Conservation (phyloP, 1,139 yeast species). For the Pichia sp. region DNA sequence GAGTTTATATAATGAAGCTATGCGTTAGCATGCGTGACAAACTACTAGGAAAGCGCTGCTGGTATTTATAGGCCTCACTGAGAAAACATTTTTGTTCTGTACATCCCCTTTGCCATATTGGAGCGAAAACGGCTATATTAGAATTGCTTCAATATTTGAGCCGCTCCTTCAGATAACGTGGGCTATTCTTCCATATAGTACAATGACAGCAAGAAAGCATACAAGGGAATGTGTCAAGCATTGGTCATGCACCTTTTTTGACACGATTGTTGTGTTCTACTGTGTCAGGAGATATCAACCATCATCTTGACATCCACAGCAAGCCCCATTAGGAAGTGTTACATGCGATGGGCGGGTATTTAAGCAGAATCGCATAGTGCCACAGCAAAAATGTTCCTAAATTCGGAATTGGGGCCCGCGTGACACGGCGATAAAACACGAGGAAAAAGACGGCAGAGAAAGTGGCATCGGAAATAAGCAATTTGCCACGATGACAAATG, state of each 20-base stretch:
- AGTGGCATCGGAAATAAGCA: not conserved
- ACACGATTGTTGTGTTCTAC: not conserved
- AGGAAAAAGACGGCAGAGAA: not conserved
- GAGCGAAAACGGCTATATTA: not conserved
- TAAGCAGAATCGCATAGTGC: not conserved
- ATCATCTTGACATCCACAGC: not conserved
- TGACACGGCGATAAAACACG: not conserved
- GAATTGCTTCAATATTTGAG: not conserved
- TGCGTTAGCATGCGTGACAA: not conserved
- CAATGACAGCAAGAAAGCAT: too few relatives aligned
- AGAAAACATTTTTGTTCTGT: not conserved
- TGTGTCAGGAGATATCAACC: not conserved
- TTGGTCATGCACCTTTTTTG: not conserved
- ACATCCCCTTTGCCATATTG: not conserved
- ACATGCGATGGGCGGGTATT: not conserved
- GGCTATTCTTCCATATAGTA: too few relatives aligned
- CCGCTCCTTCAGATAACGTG: too few relatives aligned
- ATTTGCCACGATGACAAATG: not conserved
- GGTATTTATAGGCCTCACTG: not conserved
- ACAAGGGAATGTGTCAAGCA: too few relatives aligned
- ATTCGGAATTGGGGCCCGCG: not conserved
- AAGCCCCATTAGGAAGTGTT: not conserved
- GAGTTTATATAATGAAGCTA: not conserved
- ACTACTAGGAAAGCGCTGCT: not conserved
- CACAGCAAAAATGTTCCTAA: not conserved